Conservation (phyloP, 2,329 filamentous ascomycete genomes). For the Mycosphaerella arachidis region DNA sequence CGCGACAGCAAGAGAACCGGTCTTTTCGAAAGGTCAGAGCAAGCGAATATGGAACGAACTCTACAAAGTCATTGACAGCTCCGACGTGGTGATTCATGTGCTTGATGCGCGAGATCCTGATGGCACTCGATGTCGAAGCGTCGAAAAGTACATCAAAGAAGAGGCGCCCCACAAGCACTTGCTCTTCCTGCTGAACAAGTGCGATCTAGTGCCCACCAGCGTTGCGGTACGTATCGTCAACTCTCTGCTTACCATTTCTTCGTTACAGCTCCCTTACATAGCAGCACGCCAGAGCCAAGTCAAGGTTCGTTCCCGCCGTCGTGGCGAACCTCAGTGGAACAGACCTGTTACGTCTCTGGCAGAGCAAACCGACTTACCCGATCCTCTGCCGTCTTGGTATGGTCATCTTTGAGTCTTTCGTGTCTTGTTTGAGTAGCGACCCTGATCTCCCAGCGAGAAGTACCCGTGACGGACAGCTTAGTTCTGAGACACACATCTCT, state of each 20-base stretch:
- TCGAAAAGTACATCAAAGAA: slow-evolving; percentile 88
- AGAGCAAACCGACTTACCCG: slow-evolving; percentile 73
- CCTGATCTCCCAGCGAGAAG: slow-evolving; percentile 52
- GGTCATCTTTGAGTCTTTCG: slow-evolving; percentile 61
- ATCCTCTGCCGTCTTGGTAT: slow-evolving; percentile 83
- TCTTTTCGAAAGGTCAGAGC: slow-evolving; percentile 91
- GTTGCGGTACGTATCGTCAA: slow-evolving; percentile 75
- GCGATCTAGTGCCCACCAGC: slow-evolving; percentile 84
- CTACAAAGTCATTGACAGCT: slow-evolving; percentile 87
- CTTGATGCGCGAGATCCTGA: slow-evolving; percentile 84
- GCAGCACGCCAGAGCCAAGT: slow-evolving; percentile 71
- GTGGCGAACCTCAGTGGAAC: slow-evolving; percentile 63
- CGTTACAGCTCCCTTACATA: slow-evolving; percentile 19
- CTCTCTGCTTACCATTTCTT: slow-evolving; percentile 33
- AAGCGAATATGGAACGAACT: slow-evolving; percentile 97
- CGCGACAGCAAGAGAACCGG: slow-evolving; percentile 54
- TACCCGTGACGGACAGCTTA: slow-evolving; percentile 85
- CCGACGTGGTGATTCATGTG: slow-evolving; percentile 93
- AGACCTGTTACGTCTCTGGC: slow-evolving; percentile 99
- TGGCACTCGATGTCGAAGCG: slow-evolving; percentile 81
- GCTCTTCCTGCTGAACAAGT: slow-evolving; percentile 84
- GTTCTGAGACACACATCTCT: slow-evolving; percentile 89
- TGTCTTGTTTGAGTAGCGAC: slow-evolving; percentile 99
- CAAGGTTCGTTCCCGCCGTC: slow-evolving; percentile 67
- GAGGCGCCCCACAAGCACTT: slow-evolving; percentile 97